Evolutionary conservation across 306 rosid species (phyloP), one percentile per base, ranked within the genome.

Genomic region (Dalbergia cultrata): DNA sequence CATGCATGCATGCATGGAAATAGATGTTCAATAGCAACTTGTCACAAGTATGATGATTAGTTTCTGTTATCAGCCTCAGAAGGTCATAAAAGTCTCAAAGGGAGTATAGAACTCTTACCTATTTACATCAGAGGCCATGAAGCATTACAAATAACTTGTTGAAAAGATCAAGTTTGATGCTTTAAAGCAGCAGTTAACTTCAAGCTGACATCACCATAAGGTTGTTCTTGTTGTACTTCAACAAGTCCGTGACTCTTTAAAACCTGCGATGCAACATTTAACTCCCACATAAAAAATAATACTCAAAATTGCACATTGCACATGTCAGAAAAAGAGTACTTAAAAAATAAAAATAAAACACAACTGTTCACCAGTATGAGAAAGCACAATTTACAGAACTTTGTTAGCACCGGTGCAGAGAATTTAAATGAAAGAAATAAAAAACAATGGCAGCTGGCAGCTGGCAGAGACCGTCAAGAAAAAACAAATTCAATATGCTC

Each of bases 201-300:
- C 89, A 95, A 85, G 78, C 17, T 80, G 72, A 93, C 47, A 86
- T 95, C 98, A 43, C 87, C 92, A 35, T 91, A 90, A 59, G 96
- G 92, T 58, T 52, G 84, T 74, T 93, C 94, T 89, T 91, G 98
- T n/a, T 85, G 72, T 53, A 91, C 90, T 69, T 91, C 90, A 82
- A 91, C 41, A 37, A 91, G 89, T 62, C 73, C 85, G 64, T 76
- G 78, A 67, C 87, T 91, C 88, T 89, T 90, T 83, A 95, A 86
- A 64, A 91, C 97, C 99, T 93, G 90, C 22, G 52, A 76, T 58
- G 22, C 45, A 57, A 61, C 80, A 69, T 52, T 18, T 34, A 82
- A 80, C 39, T 65, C 50, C 77, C 80, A 83, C 47, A 45, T 73
- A 72, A 81, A 64, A 47, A 76, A 33, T 16, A 76, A 5, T 61